Percentiles rank a stretch among this genome's conserved stretches.
Conservation (phyloP, 768 basidiomycete species). For the Calocera viscosa region DNA sequence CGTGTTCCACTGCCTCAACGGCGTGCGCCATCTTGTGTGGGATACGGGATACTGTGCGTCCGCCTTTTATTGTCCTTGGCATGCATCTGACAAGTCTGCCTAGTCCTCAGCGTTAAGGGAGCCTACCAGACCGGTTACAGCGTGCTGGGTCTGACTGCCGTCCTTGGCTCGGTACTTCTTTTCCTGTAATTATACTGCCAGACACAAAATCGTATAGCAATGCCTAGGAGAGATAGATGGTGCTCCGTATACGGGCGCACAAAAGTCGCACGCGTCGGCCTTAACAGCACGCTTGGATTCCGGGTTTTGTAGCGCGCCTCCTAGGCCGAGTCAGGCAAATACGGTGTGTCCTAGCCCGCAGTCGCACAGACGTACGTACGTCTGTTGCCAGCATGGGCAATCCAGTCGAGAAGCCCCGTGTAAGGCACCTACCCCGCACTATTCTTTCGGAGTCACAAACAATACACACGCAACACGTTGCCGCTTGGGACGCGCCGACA, state of each 20-base stretch:
- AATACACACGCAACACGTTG: not conserved
- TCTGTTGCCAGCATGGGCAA: too few species aligned
- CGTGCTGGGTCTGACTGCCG: conserved; percentile 64
- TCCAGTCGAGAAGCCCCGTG: too few species aligned
- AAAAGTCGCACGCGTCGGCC: not conserved
- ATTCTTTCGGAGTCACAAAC: conserved; percentile 5
- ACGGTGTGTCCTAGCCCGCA: too few species aligned
- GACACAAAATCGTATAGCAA: conserved; percentile 2
- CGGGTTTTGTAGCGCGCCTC: not conserved
- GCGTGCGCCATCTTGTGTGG: conserved; percentile 82
- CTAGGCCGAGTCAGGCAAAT: too few species aligned
- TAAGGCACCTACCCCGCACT: not conserved
- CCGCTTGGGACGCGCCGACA: not conserved
- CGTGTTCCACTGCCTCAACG: conserved; percentile 83
- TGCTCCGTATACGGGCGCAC: not conserved
- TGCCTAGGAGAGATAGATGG: not conserved
- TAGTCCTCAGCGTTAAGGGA: conserved; percentile 71
- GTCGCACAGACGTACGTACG: too few species aligned
- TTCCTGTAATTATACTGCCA: conserved; percentile 29
- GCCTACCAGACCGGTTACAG: conserved; percentile 72
- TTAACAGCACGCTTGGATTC: not conserved
- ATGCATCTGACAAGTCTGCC: conserved; percentile 1
- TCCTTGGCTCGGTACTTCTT: conserved; percentile 61
- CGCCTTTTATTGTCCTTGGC: not conserved
- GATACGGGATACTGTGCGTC: conserved; percentile 76